These are phyloP conservation scores for Candida pseudofarinosa DNA, from an alignment of 805 yeast species.

Conservation along the genomic window DNA sequence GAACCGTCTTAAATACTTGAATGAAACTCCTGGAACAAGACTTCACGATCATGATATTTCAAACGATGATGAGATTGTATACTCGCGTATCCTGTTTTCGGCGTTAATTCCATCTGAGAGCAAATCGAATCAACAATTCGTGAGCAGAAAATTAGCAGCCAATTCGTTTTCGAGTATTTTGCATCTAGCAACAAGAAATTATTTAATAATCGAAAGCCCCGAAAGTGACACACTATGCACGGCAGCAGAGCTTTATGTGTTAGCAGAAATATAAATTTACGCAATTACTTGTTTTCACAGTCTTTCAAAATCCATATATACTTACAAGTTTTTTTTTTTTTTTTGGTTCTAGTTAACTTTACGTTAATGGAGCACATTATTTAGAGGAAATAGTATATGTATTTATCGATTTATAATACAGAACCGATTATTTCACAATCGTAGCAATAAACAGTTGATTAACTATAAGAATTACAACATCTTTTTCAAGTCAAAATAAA, in stretches of 20 bases:
- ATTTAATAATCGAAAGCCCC: slow-evolving; percentile 7
- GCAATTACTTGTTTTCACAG: too few relatives aligned
- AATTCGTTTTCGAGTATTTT: slow-evolving; percentile 25
- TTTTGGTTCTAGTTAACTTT: too few relatives aligned
- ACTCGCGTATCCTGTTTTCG: slow-evolving; percentile 10
- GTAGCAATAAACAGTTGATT: background rate
- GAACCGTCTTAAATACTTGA: background rate
- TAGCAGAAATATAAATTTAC: slow-evolving; percentile 2
- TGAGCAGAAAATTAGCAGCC: slow-evolving; percentile 21
- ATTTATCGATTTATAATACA: too few relatives aligned
- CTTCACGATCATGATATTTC: background rate
- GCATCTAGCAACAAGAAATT: slow-evolving; percentile 19
- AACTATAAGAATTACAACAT: background rate
- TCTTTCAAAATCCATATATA: too few relatives aligned
- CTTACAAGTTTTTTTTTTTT: too few relatives aligned
- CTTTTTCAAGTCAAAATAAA: background rate
- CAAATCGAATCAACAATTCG: slow-evolving; percentile 6
- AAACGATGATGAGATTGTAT: background rate
- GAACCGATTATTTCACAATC: too few relatives aligned
- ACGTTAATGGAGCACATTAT: too few relatives aligned
- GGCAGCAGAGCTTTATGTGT: slow-evolving; percentile 4
- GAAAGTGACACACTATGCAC: slow-evolving; percentile 3
- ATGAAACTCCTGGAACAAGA: background rate
- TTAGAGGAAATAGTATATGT: too few relatives aligned
- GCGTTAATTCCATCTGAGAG: slow-evolving; percentile 13